Percentiles rank a stretch among this genome's conserved stretches.
Evolutionary conservation across 2,329 filamentous ascomycete species (phyloP).

Genomic region (Pseudocercospora cruenta): DNA sequence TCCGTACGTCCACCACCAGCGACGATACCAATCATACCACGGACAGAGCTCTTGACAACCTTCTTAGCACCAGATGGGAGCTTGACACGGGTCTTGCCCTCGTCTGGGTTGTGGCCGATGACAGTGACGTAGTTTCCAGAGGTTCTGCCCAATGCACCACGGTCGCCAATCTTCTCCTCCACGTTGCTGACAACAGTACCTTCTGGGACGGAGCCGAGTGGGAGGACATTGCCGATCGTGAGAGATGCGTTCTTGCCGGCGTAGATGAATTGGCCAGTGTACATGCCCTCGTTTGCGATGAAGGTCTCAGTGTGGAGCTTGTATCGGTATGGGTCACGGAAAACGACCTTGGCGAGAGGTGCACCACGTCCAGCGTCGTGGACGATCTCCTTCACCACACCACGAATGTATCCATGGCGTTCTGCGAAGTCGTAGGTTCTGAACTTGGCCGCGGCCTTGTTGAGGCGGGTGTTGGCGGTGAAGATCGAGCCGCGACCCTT

Average conservation of each 20-base stretch:
- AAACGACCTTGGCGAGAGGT: conserved; percentile 92
- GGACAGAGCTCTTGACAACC: conserved; percentile 86
- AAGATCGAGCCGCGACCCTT: conserved; percentile 79
- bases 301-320: conserved; percentile 98
- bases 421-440: conserved; percentile 84
- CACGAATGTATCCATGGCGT: conserved; percentile 90
- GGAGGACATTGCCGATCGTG: conserved; percentile 96
- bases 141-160: conserved; percentile 92
- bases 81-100: conserved; percentile 99
- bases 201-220: conserved; percentile 91
- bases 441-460: conserved; percentile 96
- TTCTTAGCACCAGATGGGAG: conserved; percentile 99
- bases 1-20: conserved; percentile 99
- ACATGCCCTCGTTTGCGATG: conserved; percentile 99
- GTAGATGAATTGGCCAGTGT: conserved; percentile 99
- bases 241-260: conserved; percentile 98
- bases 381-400: conserved; percentile 98
- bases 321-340: conserved; percentile 98
- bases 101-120: conserved; percentile 95
- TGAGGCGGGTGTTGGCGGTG: conserved; percentile 64
- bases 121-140: conserved; percentile 99
- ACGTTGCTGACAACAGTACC: conserved; percentile 99
- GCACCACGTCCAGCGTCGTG: conserved; percentile 98
- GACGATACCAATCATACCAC: conserved; percentile 99
- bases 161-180: conserved; percentile 98